These are phyloP conservation scores for Ophiostoma novo-ulmi DNA, from an alignment of 2,329 filamentous ascomycete genomes.

Conservation along the genomic window DNA sequence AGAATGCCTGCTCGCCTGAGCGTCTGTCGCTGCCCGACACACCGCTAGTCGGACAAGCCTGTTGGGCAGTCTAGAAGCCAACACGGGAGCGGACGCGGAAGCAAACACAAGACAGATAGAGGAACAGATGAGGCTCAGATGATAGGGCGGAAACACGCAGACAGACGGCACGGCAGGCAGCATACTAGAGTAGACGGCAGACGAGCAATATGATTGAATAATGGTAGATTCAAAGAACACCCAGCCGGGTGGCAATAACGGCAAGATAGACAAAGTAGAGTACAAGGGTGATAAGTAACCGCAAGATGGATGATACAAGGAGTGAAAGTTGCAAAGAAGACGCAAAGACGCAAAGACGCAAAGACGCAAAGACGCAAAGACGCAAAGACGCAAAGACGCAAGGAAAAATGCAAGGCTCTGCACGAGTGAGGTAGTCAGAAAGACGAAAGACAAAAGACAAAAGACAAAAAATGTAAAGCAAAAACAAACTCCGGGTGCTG, in stretches of 20 bases:
- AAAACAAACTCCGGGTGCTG: constrained; percentile 2
- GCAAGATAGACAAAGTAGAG: not conserved
- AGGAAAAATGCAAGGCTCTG: constrained; percentile 12
- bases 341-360: not conserved
- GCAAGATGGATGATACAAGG: not conserved
- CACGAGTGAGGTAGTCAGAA: not conserved
- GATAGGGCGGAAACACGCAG: not conserved
- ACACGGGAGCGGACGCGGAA: not conserved
- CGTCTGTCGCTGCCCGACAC: constrained; percentile 1
- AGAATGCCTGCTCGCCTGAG: not conserved
- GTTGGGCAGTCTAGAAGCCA: not conserved
- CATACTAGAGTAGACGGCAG: not conserved
- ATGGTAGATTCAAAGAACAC: not conserved
- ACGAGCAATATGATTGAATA: not conserved
- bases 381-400: not conserved
- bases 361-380: not conserved
- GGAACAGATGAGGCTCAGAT: not conserved
- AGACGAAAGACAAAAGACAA: not conserved
- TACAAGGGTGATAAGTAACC: not conserved
- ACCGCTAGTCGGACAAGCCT: constrained; percentile 9
- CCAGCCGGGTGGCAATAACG: not conserved
- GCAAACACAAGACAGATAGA: not conserved
- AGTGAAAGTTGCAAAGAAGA: not conserved
- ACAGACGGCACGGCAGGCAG: too few species aligned
- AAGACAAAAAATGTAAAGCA: constrained; percentile 8